phyloP scores from a whole-genome alignment of 441 rosid genomes.

The Adansonia madagascariensis region DNA sequence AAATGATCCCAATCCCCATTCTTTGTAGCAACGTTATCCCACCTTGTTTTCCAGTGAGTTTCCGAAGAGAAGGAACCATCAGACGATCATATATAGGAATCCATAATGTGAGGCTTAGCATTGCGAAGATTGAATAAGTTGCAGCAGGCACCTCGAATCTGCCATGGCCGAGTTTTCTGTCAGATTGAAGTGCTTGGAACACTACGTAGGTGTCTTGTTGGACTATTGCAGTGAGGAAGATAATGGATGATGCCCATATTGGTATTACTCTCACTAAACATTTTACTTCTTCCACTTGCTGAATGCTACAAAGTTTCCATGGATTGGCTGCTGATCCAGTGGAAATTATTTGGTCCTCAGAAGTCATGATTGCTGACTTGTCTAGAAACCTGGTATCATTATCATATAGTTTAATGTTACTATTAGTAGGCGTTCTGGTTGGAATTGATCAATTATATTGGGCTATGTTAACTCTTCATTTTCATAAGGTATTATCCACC shows the following conservation, averaged over 20 bases:
- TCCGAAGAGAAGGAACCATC: conserved; percentile 34
- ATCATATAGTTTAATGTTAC: not conserved
- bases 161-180: conserved; percentile 31
- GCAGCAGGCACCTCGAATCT: conserved; percentile 42
- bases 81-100: conserved; percentile 41
- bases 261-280: conserved; percentile 42
- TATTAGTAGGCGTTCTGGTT: too few relatives aligned
- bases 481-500: too few relatives aligned
- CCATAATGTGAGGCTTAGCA: conserved; percentile 39
- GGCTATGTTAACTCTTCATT: too few relatives aligned
- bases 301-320: conserved; percentile 43
- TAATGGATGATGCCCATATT: conserved; percentile 40
- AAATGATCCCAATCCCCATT: conserved; percentile 35
- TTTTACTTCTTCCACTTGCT: conserved; percentile 47
- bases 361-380: conserved; percentile 26
- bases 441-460: not conserved
- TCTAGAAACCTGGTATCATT: conserved; percentile 29
- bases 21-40: conserved; percentile 43
- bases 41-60: conserved; percentile 33
- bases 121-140: conserved; percentile 34
- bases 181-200: conserved; percentile 43
- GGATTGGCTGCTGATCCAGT: conserved; percentile 43
- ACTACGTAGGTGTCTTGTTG: conserved; percentile 44
- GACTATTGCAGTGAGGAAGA: conserved; percentile 31
- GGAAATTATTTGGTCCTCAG: conserved; percentile 28